Percentiles rank a stretch among this genome's conserved stretches.
phyloP scores from a whole-genome alignment of 2,329 filamentous ascomycete species.

The Huntiella abstrusa region DNA sequence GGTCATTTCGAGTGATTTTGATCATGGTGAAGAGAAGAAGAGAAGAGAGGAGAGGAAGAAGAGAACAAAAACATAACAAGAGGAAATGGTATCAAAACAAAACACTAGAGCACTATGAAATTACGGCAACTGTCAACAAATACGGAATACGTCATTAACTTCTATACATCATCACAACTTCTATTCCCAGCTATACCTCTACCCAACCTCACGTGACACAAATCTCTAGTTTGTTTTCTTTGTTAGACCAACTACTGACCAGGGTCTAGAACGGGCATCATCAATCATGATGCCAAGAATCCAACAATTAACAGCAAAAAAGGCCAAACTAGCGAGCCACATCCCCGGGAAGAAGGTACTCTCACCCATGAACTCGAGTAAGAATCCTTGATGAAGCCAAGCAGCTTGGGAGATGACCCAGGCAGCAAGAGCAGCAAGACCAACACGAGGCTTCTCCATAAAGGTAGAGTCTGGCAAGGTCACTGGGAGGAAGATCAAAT shows the following conservation, averaged over 20 bases:
- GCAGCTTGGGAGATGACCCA: slow-evolving; percentile 62
- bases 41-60: slow-evolving; percentile 13
- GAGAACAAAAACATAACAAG: background rate
- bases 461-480: slow-evolving; percentile 71
- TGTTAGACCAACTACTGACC: background rate
- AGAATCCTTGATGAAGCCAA: slow-evolving; percentile 60
- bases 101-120: no score
- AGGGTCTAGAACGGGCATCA: slow-evolving; percentile 30
- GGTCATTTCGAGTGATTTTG: background rate
- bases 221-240: background rate
- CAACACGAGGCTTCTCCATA: slow-evolving; percentile 37
- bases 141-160: background rate
- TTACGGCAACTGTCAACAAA: no score
- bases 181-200: slow-evolving; percentile 4
- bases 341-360: slow-evolving; percentile 77
- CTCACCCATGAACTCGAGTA: slow-evolving; percentile 58
- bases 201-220: background rate
- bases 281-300: slow-evolving; percentile 62
- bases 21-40: slow-evolving; percentile 9
- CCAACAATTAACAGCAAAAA: slow-evolving; percentile 77
- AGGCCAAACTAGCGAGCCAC: slow-evolving; percentile 54
- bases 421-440: slow-evolving; percentile 42
- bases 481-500: slow-evolving; percentile 79
- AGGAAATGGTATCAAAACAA: no score
- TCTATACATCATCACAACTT: slow-evolving; percentile 8